A percentile compares a stretch with the other conserved stretches of the same genome.
These are phyloP conservation scores for Pisolithus thermaeus DNA, from an alignment of 1,284 basidiomycete species.

Conservation along the genomic window DNA sequence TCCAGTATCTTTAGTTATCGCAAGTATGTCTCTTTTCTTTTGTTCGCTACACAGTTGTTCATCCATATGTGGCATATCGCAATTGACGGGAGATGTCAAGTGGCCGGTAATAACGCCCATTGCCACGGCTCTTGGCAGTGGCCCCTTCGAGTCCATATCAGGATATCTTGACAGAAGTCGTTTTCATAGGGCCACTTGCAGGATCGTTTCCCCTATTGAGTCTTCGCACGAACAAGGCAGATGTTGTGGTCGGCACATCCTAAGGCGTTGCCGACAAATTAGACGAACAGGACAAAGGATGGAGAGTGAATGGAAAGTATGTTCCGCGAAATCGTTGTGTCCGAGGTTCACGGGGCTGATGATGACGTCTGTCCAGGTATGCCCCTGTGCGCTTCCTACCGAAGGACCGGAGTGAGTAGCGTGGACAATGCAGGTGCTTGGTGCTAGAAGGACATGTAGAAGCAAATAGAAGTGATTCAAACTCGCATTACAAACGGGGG, in stretches of 20 bases:
- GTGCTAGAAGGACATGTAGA: no score
- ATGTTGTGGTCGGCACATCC: slow-evolving; percentile 82
- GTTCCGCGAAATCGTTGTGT: slow-evolving; percentile 22
- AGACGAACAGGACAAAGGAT: slow-evolving; percentile 65
- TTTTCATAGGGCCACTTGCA: slow-evolving; percentile 60
- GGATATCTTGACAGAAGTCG: slow-evolving; percentile 4
- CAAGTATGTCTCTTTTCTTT: slow-evolving; percentile 48
- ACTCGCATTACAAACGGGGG: no score
- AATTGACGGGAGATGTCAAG: slow-evolving; percentile 85
- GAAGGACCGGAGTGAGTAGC: not conserved
- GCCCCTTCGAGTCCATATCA: not conserved
- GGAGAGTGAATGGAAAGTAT: slow-evolving; percentile 80
- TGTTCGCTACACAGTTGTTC: slow-evolving; percentile 14
- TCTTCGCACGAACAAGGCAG: slow-evolving; percentile 93
- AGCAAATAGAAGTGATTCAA: no score
- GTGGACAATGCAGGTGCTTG: no score
- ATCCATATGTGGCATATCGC: slow-evolving; percentile 15
- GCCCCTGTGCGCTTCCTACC: slow-evolving; percentile 30
- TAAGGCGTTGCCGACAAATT: slow-evolving; percentile 60
- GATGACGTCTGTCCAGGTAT: slow-evolving; percentile 13
- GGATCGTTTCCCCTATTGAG: slow-evolving; percentile 80
- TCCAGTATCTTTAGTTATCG: slow-evolving; percentile 52
- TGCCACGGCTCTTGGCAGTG: slow-evolving; percentile 66
- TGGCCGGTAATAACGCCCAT: slow-evolving; percentile 88
- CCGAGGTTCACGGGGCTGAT: not conserved